Conservation (phyloP, 2,329 filamentous ascomycete genomes). For the Xylariaceae sp. region DNA sequence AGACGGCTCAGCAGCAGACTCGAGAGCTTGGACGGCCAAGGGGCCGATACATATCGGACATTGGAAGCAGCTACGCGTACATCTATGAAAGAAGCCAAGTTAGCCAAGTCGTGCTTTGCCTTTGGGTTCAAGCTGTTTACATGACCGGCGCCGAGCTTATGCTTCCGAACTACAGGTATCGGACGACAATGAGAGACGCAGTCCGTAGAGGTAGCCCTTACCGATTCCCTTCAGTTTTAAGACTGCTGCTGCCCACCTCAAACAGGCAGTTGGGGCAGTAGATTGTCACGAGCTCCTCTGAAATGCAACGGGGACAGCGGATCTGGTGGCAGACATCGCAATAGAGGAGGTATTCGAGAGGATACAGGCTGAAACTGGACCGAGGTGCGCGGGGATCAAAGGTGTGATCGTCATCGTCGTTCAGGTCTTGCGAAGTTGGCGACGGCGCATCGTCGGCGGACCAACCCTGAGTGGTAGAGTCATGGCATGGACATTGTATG, state of each 20-base stretch:
- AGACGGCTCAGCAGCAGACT: slow-evolving; percentile 56
- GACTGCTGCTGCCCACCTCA: slow-evolving; percentile 90
- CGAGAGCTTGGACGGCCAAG: slow-evolving; percentile 74
- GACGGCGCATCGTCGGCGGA: slow-evolving; percentile 42
- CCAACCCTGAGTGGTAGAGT: slow-evolving; percentile 29
- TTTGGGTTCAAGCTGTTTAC: neutral
- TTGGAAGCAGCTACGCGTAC: slow-evolving; percentile 93
- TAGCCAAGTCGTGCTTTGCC: neutral
- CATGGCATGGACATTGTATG: slow-evolving; percentile 67
- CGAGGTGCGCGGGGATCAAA: slow-evolving; percentile 87
- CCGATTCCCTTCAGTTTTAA: slow-evolving; percentile 93
- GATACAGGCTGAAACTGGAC: slow-evolving; percentile 90
- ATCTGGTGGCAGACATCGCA: slow-evolving; percentile 98
- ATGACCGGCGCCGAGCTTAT: neutral
- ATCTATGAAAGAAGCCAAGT: slow-evolving; percentile 56
- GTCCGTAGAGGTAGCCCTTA: slow-evolving; percentile 49
- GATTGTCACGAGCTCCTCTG: slow-evolving; percentile 92
- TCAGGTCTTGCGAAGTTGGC: slow-evolving; percentile 25
- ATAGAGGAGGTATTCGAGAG: slow-evolving; percentile 91
- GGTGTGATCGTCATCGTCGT: slow-evolving; percentile 58
- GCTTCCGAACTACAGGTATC: neutral
- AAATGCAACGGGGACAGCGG: slow-evolving; percentile 87
- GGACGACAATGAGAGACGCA: too few species aligned
- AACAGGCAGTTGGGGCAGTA: slow-evolving; percentile 96
- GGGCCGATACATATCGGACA: slow-evolving; percentile 88